A percentile compares a stretch with the other conserved stretches of the same genome.
These are phyloP conservation scores for Ceratocystis variospora DNA, from an alignment of 2,329 filamentous ascomycete genomes.

Conservation along the genomic window DNA sequence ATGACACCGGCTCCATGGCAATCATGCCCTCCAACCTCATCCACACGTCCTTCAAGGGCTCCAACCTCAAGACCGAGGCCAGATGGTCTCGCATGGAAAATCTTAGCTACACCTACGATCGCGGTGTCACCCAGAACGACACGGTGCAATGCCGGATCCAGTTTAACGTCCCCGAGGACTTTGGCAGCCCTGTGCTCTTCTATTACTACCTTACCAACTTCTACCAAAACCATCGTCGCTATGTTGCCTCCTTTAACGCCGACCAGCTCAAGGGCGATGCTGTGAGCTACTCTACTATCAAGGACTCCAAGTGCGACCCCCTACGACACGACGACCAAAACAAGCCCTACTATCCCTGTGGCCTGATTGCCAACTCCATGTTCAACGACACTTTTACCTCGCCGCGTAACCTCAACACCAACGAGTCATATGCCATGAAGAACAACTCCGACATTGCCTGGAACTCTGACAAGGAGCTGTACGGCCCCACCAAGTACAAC, in stretches of 20 bases:
- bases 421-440: constrained; percentile 57
- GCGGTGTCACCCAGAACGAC: constrained; percentile 26
- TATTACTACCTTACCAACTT: constrained; percentile 97
- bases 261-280: constrained; percentile 64
- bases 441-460: constrained; percentile 68
- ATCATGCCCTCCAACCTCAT: constrained; percentile 46
- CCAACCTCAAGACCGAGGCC: constrained; percentile 27
- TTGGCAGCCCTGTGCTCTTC: constrained; percentile 71
- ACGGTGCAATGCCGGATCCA: constrained; percentile 54
- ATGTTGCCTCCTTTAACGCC: constrained; percentile 77
- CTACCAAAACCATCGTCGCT: constrained; percentile 96
- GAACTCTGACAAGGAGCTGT: constrained; percentile 68
- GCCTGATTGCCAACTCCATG: constrained; percentile 86
- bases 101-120: constrained; percentile 28
- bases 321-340: constrained; percentile 40
- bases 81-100: constrained; percentile 32
- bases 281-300: constrained; percentile 46
- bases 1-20: constrained; percentile 27
- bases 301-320: constrained; percentile 59
- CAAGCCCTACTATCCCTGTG: constrained; percentile 83
- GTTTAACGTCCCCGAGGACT: constrained; percentile 65
- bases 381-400: constrained; percentile 84
- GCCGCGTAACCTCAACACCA: constrained; percentile 45
- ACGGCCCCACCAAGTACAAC: constrained; percentile 55
- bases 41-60: constrained; percentile 56